These are phyloP conservation scores for Pichia ethanolica DNA, from an alignment of 805 yeast species.

Conservation along the genomic window DNA sequence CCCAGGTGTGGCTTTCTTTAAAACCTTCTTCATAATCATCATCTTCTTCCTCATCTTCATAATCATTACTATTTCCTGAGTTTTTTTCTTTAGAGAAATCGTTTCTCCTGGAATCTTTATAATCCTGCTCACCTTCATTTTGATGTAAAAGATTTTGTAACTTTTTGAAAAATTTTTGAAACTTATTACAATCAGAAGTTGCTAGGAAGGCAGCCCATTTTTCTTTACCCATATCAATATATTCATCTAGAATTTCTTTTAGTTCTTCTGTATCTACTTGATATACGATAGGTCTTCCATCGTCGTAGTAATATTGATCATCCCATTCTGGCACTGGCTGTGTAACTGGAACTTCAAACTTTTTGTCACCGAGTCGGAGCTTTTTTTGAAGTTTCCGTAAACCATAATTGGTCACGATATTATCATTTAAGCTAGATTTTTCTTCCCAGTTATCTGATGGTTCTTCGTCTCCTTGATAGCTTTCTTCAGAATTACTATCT, in stretches of 20 bases:
- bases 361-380: neutral
- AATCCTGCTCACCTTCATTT: slow-evolving; percentile 7
- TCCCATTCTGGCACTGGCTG: slow-evolving; percentile 18
- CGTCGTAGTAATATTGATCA: slow-evolving; percentile 16
- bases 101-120: neutral
- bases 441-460: neutral
- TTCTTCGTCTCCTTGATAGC: neutral
- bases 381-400: slow-evolving; percentile 2
- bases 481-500: neutral
- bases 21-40: neutral
- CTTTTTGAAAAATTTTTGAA: slow-evolving; percentile 17
- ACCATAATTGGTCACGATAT: neutral
- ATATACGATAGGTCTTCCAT: slow-evolving; percentile 16
- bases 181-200: slow-evolving; percentile 20
- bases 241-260: slow-evolving; percentile 15
- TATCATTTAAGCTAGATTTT: neutral
- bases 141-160: slow-evolving; percentile 4
- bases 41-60: slow-evolving; percentile 3
- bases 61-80: slow-evolving; percentile 1
- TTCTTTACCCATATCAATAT: slow-evolving; percentile 19
- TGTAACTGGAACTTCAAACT: slow-evolving; percentile 20
- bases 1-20: neutral
- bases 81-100: no score
- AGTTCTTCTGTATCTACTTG: slow-evolving; percentile 22
- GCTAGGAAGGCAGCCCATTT: slow-evolving; percentile 25